Evolutionary conservation across 176 grass and related monocot species (phyloP).

Genomic region (Juncus inflexus): DNA sequence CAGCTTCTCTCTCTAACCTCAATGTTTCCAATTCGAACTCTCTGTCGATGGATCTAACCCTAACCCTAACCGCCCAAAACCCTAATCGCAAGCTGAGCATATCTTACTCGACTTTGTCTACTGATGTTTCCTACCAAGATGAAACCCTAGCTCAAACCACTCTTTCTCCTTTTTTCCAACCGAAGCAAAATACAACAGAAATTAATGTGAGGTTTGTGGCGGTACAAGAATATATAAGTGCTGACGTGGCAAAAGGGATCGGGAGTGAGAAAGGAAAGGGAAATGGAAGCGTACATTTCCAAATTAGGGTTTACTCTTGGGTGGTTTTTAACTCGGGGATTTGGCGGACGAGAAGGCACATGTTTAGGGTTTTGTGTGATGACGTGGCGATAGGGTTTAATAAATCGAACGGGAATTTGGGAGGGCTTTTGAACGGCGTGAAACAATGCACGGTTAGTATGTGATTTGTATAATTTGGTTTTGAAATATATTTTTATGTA

Average conservation of each 20-base stretch:
- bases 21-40: constrained; percentile 42
- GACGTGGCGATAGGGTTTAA: constrained; percentile 56
- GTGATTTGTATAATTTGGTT: constrained; percentile 39
- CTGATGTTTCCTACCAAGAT: constrained; percentile 31
- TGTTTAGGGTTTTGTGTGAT: constrained; percentile 59
- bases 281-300: constrained; percentile 43
- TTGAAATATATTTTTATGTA: neutral
- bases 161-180: constrained; percentile 61
- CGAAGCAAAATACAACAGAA: constrained; percentile 38
- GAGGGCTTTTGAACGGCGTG: constrained; percentile 27
- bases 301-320: constrained; percentile 52
- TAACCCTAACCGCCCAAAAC: constrained; percentile 54
- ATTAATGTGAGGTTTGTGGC: constrained; percentile 51
- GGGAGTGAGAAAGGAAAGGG: constrained; percentile 23
- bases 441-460: constrained; percentile 46
- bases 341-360: constrained; percentile 71
- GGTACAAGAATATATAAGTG: constrained; percentile 42
- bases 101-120: constrained; percentile 48
- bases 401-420: constrained; percentile 19
- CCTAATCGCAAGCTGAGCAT: constrained; percentile 76
- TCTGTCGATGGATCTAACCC: constrained; percentile 55
- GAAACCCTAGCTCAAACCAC: constrained; percentile 43
- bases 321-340: constrained; percentile 59
- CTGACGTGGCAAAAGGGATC: constrained; percentile 43
- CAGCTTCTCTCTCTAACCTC: constrained; percentile 49